Conservation (phyloP, 306 rosid species). For the Benincasa hispida region DNA sequence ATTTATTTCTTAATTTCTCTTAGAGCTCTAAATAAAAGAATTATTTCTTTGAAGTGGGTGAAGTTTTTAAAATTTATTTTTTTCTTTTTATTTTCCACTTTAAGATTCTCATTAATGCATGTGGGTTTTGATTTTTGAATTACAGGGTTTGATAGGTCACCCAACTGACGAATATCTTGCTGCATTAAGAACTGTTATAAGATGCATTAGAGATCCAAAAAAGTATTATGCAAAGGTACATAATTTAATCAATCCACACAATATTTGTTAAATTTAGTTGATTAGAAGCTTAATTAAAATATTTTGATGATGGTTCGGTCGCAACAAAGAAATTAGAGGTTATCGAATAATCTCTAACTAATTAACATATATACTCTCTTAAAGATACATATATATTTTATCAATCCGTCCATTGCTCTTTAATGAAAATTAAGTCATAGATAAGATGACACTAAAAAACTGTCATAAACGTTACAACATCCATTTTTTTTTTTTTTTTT, state of each 20-base stretch:
- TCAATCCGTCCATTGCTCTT: no score
- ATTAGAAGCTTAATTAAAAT: neutral
- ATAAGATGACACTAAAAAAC: no score
- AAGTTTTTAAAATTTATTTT: neutral
- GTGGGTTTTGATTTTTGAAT: neutral
- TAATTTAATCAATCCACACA: neutral
- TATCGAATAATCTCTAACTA: no score
- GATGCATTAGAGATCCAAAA: constrained; percentile 29
- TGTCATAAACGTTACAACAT: no score
- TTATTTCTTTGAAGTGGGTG: neutral
- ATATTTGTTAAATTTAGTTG: neutral
- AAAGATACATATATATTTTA: no score
- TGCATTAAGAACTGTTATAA: constrained; percentile 21
- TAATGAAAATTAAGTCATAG: no score
- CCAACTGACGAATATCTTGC: constrained; percentile 20
- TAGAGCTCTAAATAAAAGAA: no score
- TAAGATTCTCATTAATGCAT: neutral
- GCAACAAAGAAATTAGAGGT: no score
- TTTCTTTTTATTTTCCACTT: neutral
- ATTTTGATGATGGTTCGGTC: no score
- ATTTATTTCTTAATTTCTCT: no score
- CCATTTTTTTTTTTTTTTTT: no score
- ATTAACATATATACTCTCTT: no score
- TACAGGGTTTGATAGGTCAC: constrained; percentile 21
- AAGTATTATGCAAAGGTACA: constrained; percentile 39